Base-by-base conservation (phyloP, 768 basidiomycete species). In the Psilocybe sp. region DNA sequence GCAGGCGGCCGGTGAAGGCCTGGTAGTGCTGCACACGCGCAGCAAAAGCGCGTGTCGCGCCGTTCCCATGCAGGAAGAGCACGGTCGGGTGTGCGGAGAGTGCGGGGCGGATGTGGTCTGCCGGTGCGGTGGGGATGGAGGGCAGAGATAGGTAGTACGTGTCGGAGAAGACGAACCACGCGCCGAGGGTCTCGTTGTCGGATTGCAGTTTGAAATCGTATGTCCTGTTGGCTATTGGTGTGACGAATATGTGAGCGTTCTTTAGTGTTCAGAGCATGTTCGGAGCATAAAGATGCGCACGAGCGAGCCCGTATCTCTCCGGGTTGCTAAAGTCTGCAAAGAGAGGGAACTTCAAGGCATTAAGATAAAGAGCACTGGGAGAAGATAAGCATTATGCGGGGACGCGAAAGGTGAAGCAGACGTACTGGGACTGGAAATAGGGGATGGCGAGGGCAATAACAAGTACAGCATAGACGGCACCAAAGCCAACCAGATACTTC, bases 51-150 rank as follows among this genome's bases (percentile, higher is more conserved):
- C 95, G 81, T 0, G 89, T 92, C 0, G 76, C 94, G 0, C 85
- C 87, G 54, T 96, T 96, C 9, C 96, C 96, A 55, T 98, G 96
- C 38, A 95, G 74, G 69, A 89, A 96, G n/a, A 98, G 73, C n/a
- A 96, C 71, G 0, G 88, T 94, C 0, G 92, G 92, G 20, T 76
- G 67, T 1, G 69, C 55, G 11, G 69, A 66, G 14, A 94, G 66
- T 1, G 90, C 86, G 15, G 69, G 55, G 13, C 74, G 62, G 33
- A 92, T 70, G 38, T 76, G 74, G 2, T 69, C 60, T 13, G 73
- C 64, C 14, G 70, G 67, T 31, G 68, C 58, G 14, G 60, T 54
- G 3, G 74, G 68, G 18, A 78, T 68, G 5, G 64, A 46, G 2
- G 76, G 69, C 42, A 79, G 62, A 9, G 70, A 69, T 44, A 77